Evolutionary conservation across 2,329 filamentous ascomycete genomes (phyloP), one percentile per base, ranked within the genome.

Genomic region (Tolypocladium ovalisporum): DNA sequence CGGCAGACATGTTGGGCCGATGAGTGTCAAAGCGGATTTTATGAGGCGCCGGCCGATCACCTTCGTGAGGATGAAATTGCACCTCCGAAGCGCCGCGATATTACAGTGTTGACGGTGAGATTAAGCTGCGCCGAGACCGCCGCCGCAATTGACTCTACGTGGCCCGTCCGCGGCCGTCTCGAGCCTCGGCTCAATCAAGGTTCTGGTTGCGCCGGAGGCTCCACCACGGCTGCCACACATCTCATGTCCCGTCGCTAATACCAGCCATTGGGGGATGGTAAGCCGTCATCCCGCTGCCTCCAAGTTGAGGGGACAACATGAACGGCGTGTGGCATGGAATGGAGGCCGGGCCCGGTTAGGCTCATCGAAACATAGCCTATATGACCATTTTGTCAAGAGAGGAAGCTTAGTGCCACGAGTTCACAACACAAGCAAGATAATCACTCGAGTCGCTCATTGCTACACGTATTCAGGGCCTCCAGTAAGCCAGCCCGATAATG

Each of bases 1-100:
- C 49, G 53, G 57, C 37, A 7, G 61, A 55, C 68, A 68, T 67
- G 2, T 56, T 42, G 39, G 13, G 7, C 58, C 32, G 12, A 54
- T 6, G 40, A 9, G 10, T 27, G 10, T 15, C 4, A 12, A 15
- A 5, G 27, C 0, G 6, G 24, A 3, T 29, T 29, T 29, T 8
- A 24, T 19, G 24, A 19, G 37, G 24, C 13, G 42, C 22, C 17
- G 13, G 2, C 5, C 12, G 6, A 24, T 42, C 6, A 8, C 42
- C 17, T 7, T 17, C n/a, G 4, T 17, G 3, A 15, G 19, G 17
- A 7, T n/a, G n/a, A 7, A 15, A 17, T 39, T 39, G 37, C 37
- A 39, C 19, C 17, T 17, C 4, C 37, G 37, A 39, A 39, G 37
- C 6, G 32, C 32, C 9, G 4, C 32, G 9, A 34, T 34, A 34